Evolutionary conservation across 2,329 filamentous ascomycete species (phyloP).

Genomic region (Metarhizium album): DNA sequence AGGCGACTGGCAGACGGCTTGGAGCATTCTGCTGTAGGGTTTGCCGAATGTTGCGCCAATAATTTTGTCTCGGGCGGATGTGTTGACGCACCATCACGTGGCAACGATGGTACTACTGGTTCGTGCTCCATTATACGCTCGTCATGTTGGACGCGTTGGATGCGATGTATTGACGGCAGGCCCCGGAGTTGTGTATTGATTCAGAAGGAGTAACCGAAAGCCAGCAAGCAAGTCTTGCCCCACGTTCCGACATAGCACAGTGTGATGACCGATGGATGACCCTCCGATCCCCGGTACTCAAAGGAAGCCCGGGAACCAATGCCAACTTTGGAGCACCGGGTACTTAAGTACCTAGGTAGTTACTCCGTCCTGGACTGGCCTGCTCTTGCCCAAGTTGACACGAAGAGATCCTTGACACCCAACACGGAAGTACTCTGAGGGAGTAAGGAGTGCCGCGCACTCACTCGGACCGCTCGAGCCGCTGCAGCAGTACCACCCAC

Average conservation of each 20-base stretch:
- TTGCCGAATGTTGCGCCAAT: conserved; percentile 1
- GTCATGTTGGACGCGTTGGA: background rate
- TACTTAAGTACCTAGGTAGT: no score
- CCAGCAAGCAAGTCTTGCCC: background rate
- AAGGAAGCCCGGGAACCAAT: no score
- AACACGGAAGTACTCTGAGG: no score
- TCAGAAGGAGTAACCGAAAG: background rate
- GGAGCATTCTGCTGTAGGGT: background rate
- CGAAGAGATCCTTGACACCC: no score
- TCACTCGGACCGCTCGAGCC: no score
- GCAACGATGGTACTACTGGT: background rate
- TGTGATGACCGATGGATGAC: background rate
- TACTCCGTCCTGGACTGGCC: no score
- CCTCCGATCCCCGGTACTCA: no score
- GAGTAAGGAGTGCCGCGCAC: no score
- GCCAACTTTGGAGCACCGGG: no score
- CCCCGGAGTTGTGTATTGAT: background rate
- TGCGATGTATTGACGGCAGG: background rate
- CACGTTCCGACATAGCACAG: background rate
- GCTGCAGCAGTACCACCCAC: no score
- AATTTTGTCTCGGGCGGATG: background rate
- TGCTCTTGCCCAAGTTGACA: no score
- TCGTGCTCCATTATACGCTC: background rate
- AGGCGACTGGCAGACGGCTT: background rate
- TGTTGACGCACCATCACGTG: background rate